Percentiles rank a stretch among this genome's conserved stretches.
Evolutionary conservation across 2,329 filamentous ascomycete species (phyloP).

Genomic region (Verticillium klebahnii): DNA sequence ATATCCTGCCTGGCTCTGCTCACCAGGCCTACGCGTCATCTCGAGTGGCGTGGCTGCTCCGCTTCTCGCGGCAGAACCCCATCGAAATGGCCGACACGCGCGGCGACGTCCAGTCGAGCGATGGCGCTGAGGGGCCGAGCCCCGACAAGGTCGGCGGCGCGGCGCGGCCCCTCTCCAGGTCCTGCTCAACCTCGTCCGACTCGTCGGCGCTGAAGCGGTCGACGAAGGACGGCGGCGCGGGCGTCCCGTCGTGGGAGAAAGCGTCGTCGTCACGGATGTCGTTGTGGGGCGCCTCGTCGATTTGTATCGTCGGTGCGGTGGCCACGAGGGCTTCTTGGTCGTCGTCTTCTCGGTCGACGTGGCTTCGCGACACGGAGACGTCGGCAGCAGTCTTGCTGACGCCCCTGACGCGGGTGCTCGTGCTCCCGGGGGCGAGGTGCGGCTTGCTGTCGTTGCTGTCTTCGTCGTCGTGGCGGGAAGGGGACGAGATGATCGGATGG

Average conservation of each 20-base stretch:
- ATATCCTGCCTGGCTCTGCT: no score
- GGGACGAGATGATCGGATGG: not conserved
- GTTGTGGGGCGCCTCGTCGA: not conserved
- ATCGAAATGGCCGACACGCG: conserved; percentile 11
- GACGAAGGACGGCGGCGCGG: not conserved
- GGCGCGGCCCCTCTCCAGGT: conserved; percentile 5
- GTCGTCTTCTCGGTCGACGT: not conserved
- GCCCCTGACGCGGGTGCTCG: not conserved
- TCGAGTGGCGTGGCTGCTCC: not conserved
- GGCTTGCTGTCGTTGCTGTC: not conserved
- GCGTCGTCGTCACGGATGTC: not conserved
- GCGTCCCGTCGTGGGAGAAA: not conserved
- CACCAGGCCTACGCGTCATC: not conserved
- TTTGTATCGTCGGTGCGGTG: not conserved
- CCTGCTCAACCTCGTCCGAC: not conserved
- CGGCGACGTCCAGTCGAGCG: conserved; percentile 8
- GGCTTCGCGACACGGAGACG: not conserved
- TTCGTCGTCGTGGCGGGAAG: not conserved
- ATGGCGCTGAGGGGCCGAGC: conserved; percentile 2
- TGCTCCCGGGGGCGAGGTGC: not conserved
- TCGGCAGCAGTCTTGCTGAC: not conserved
- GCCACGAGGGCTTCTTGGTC: not conserved
- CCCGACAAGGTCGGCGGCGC: not conserved
- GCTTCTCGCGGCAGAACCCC: conserved; percentile 4
- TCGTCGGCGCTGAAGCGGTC: not conserved